These are phyloP conservation scores for Pseudogymnoascus sp. DNA, from an alignment of 2,329 filamentous ascomycete species.

Conservation along the genomic window DNA sequence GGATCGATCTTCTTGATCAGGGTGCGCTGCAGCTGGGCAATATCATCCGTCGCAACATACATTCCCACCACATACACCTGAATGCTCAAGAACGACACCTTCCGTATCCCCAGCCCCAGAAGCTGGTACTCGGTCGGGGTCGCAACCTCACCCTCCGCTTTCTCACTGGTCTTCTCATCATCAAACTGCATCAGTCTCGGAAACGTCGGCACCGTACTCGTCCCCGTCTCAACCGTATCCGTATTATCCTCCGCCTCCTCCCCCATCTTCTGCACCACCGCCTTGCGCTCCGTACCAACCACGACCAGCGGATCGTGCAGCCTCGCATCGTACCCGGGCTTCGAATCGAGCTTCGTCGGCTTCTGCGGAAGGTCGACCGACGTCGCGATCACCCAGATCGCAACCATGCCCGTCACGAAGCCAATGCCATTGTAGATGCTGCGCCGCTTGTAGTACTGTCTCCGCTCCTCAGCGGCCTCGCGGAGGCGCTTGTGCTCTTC, in stretches of 20 bases:
- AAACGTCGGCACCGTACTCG: slow-evolving; percentile 25
- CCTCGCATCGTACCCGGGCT: slow-evolving; percentile 4
- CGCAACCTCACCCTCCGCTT: slow-evolving; percentile 8
- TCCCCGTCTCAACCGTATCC: slow-evolving; percentile 25
- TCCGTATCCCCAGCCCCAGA: slow-evolving; percentile 77
- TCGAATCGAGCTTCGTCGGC: slow-evolving; percentile 18
- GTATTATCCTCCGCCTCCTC: slow-evolving; percentile 33
- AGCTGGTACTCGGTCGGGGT: slow-evolving; percentile 67
- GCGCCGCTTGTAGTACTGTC: slow-evolving; percentile 25
- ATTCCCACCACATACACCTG: slow-evolving; percentile 93
- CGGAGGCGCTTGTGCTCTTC: neutral
- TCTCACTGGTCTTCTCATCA: slow-evolving; percentile 17
- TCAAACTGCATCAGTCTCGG: slow-evolving; percentile 23
- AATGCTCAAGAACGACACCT: slow-evolving; percentile 80
- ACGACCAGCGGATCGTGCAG: slow-evolving; percentile 22
- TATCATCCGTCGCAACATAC: slow-evolving; percentile 78
- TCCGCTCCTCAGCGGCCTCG: slow-evolving; percentile 10
- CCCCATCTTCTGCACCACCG: slow-evolving; percentile 23
- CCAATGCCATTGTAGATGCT: slow-evolving; percentile 23
- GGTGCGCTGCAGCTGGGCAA: slow-evolving; percentile 68
- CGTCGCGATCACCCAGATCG: slow-evolving; percentile 25
- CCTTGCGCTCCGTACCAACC: slow-evolving; percentile 23
- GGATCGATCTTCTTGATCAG: slow-evolving; percentile 70
- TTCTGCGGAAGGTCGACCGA: slow-evolving; percentile 20
- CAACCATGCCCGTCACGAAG: slow-evolving; percentile 23